Evolutionary conservation across 2,329 filamentous ascomycete genomes (phyloP), one percentile per base, ranked within the genome.

Genomic region (Epichloe aotearoae): DNA sequence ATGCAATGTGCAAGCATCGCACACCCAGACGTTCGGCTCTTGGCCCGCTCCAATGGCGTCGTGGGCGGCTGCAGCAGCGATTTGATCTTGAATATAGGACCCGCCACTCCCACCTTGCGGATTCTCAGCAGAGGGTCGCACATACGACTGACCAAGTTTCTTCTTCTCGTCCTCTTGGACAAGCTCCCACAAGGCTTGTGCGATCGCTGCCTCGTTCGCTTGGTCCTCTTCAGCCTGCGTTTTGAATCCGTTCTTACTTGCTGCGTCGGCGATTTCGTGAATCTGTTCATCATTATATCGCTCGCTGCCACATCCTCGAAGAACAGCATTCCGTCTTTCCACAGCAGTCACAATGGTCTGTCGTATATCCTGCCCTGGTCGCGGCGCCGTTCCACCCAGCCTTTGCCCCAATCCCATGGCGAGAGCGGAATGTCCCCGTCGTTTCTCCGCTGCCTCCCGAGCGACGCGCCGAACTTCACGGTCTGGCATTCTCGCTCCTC

Each of bases 191-290:
- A 94, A 72, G 0, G 89, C 89, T 60, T 90, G 82, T 49, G 88
- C 82, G 54, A 95, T 95, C 5, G 90, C 90, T 23, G 79, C 75
- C 51, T 95, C 88, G 59, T 95, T 94, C 3, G 88, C 90, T 58
- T 89, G 84, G 50, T 95, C 88, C 63, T 94, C 86, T 57, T 94
- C 88, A 0, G 88, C 88, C 60, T 86, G 79, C 0, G 89, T 96
- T 53, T 77, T 79, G 69, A 94, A 91, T 0, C 88, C 87, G 56
- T 84, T 84, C 51, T 73, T 73, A 5, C 80, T 80, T 38, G 83
- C 84, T 52, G 70, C 71, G 49, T 86, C 77, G 15, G 72, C 73
- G 38, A 86, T 77, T 45, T 82, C 76, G 3, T 75, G 75, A 19
- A 90, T 79, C 60, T 83, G 78, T n/a, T 73, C 70, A 44, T 83